phyloP scores from a whole-genome alignment of 352 stramenopile genomes.

The Phytophthora macrochlamydospora region DNA sequence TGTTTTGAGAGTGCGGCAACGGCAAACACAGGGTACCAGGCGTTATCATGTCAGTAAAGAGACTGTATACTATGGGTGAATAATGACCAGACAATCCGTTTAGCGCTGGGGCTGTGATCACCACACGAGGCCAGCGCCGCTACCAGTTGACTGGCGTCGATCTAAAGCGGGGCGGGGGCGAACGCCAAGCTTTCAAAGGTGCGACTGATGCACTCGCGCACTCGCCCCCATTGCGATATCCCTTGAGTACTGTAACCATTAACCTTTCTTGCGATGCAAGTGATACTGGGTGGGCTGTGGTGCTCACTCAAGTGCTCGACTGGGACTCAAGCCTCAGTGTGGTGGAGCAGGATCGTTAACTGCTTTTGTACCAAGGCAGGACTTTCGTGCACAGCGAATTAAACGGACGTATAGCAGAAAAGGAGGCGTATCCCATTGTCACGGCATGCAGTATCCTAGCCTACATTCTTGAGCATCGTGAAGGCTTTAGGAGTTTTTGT shows the following conservation, averaged over 20 bases:
- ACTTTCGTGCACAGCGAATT: slow-evolving; percentile 3
- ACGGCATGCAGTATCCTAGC: neutral
- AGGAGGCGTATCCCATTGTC: slow-evolving; percentile 19
- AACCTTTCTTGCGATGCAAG: slow-evolving; percentile 3
- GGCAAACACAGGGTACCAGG: too few species aligned
- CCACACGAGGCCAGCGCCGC: slow-evolving; percentile 1
- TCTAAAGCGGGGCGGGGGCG: neutral
- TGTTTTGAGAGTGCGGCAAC: too few species aligned
- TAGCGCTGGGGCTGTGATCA: neutral
- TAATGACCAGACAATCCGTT: too few species aligned
- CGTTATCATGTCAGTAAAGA: too few species aligned
- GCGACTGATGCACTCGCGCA: slow-evolving; percentile 1
- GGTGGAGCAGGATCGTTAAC: too few species aligned
- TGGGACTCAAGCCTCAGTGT: too few species aligned
- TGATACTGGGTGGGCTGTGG: too few species aligned
- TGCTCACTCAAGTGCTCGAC: too few species aligned
- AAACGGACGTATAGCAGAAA: slow-evolving; percentile 22
- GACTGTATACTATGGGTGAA: too few species aligned
- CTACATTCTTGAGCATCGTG: neutral
- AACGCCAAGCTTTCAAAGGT: neutral
- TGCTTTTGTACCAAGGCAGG: slow-evolving; percentile 16
- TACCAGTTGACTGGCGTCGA: neutral
- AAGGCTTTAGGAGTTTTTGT: slow-evolving; percentile 18
- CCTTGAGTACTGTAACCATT: neutral
- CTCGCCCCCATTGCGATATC: slow-evolving; percentile 9